These are phyloP conservation scores for Neofusicoccum umdonicola DNA, from an alignment of 2,329 filamentous ascomycete genomes.

Conservation along the genomic window DNA sequence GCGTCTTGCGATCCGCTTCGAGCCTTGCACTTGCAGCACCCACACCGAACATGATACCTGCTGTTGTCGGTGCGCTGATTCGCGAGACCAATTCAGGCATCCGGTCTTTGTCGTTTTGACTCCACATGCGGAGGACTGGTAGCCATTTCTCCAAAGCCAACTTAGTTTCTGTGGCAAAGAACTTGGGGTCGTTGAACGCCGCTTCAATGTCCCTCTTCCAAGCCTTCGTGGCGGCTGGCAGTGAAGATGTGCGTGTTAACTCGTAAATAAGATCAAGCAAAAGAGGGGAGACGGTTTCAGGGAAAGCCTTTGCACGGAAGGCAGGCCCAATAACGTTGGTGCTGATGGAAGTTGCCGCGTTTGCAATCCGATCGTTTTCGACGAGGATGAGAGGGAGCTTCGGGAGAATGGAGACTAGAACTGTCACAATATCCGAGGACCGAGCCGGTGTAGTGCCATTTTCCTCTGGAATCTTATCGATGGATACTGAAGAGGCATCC, in stretches of 20 bases:
- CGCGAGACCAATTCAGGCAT: slow-evolving; percentile 77
- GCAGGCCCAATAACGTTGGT: slow-evolving; percentile 78
- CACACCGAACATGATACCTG: slow-evolving; percentile 97
- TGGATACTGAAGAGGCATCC: slow-evolving; percentile 23
- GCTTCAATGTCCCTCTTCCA: slow-evolving; percentile 94
- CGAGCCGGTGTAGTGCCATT: slow-evolving; percentile 25
- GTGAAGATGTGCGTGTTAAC: slow-evolving; percentile 56
- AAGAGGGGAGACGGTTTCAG: slow-evolving; percentile 73
- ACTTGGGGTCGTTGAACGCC: slow-evolving; percentile 83
- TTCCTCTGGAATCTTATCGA: slow-evolving; percentile 41
- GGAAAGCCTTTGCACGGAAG: slow-evolving; percentile 81
- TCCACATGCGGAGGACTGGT: slow-evolving; percentile 79
- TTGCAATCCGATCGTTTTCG: slow-evolving; percentile 78
- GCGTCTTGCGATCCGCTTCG: slow-evolving; percentile 92
- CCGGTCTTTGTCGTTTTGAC: slow-evolving; percentile 80
- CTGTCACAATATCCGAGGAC: slow-evolving; percentile 66
- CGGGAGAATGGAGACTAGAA: slow-evolving; percentile 75
- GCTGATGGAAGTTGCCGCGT: slow-evolving; percentile 77
- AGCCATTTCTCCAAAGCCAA: slow-evolving; percentile 77
- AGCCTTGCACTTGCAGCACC: slow-evolving; percentile 88
- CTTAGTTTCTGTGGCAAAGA: slow-evolving; percentile 69
- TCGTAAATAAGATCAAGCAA: slow-evolving; percentile 73
- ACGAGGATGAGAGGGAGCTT: slow-evolving; percentile 79
- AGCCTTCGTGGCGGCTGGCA: slow-evolving; percentile 77
- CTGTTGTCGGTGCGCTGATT: slow-evolving; percentile 80